Evolutionary conservation across 192 early-diverging fungal species (phyloP), one percentile per base, ranked within the genome.

Genomic region (Globomyces pollinis-pini): DNA sequence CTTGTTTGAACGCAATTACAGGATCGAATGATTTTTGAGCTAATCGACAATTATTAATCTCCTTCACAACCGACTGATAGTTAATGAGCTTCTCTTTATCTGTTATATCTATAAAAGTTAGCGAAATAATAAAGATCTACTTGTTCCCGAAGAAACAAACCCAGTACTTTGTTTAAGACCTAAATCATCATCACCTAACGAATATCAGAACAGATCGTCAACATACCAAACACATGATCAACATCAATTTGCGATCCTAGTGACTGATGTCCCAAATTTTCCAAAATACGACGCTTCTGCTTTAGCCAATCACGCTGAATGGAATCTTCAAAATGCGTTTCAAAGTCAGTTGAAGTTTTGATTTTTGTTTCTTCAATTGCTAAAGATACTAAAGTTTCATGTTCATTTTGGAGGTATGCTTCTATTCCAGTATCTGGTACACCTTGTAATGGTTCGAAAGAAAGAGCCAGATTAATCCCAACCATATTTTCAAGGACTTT

Each of bases 371-470:
- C 64, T 60, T 93, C 81, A 41, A 96, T 83, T 0, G 91, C 86
- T 30, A 66, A 71, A 39, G 88, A 62, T 53, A 94, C 84, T 24
- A 85, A 80, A 56, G 83, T 85, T 64, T 91, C 84, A 44, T 88
- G 86, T 56, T 86, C 81, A 59, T 87, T 77, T 28, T 63, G 50
- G 65, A 96, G 60, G 58, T 82, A 93, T 26, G 74, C 81, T 35
- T 94, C 88, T 24, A 93, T 80, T 58, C 93, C 89, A 20, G 86
- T 88, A 56, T 96, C 93, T 50, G 78, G 73, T 21, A 84, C 69
- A 1, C 86, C 88, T 56, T 84, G 79, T 50, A 84, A 70, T 32
- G 79, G 75, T 54, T 91, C 90, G 53, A 86, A 88, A 2, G 88
- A 79, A n/a, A 78, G 70, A 11, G 83, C 64, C 28, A 90, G 65